A percentile compares a stretch with the other conserved stretches of the same genome.
These are phyloP conservation scores for Chamaecyparis obtusa DNA, from an alignment of 75 land plant species.

Conservation along the genomic window DNA sequence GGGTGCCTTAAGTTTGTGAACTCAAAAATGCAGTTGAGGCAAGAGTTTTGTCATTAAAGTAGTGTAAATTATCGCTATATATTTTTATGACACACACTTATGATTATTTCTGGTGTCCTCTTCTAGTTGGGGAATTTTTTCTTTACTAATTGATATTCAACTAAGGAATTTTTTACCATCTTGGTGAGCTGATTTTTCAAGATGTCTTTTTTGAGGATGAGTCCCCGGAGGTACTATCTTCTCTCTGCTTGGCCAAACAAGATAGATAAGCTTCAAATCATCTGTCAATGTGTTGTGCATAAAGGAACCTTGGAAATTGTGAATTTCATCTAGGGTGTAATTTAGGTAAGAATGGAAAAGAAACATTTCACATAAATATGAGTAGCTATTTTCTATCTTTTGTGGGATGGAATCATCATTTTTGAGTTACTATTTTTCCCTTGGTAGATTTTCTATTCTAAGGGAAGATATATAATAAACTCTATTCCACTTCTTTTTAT, in stretches of 20 bases:
- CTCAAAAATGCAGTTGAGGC: neutral
- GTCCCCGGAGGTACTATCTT: conserved; percentile 93
- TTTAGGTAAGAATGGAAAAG: neutral
- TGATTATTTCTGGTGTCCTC: neutral
- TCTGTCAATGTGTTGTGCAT: neutral
- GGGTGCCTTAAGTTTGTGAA: neutral
- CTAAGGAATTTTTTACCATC: neutral
- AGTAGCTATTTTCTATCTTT: neutral
- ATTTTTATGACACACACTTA: neutral
- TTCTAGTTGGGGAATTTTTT: neutral
- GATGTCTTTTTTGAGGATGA: conserved; percentile 99
- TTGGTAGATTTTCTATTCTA: neutral
- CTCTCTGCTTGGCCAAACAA: conserved; percentile 77
- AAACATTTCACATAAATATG: neutral
- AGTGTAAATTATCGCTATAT: neutral
- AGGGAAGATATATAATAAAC: neutral
- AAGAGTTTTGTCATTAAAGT: neutral
- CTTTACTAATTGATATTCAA: neutral
- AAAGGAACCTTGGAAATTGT: neutral
- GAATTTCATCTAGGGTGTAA: neutral
- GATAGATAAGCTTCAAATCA: conserved; percentile 50
- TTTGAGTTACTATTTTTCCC: neutral
- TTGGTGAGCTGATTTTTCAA: conserved; percentile 38
- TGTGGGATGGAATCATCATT: neutral
- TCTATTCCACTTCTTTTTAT: neutral